Percentiles rank a stretch among this genome's conserved stretches.
These are phyloP conservation scores for Gomphus sp. DNA, from an alignment of 1,284 basidiomycete species.

Conservation along the genomic window DNA sequence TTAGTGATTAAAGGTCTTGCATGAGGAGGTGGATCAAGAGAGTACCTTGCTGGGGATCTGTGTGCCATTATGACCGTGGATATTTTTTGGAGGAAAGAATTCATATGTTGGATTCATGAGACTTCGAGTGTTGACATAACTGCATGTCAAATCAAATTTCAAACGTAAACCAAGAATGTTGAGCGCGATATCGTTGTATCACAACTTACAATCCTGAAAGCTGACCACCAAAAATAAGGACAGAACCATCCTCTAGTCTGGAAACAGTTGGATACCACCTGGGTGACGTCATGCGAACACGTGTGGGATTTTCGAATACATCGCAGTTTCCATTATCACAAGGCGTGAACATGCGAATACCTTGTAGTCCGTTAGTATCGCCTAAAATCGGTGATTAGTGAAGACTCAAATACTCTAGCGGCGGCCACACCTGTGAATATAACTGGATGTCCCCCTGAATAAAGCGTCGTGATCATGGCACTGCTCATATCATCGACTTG, in stretches of 20 bases:
- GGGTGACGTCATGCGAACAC: constrained; percentile 61
- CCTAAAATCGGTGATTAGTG: not conserved
- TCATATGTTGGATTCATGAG: constrained; percentile 25
- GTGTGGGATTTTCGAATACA: constrained; percentile 59
- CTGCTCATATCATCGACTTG: no score
- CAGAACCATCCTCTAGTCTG: constrained; percentile 66
- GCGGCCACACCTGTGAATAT: no score
- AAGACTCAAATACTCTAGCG: constrained; percentile 21
- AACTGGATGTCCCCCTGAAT: no score
- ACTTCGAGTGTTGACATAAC: no score
- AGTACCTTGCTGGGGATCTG: constrained; percentile 18
- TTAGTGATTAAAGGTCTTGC: no score
- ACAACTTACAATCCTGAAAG: no score
- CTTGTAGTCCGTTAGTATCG: constrained; percentile 64
- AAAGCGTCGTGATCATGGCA: no score
- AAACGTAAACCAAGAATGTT: no score
- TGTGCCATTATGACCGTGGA: constrained; percentile 23
- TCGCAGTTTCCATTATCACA: constrained; percentile 48
- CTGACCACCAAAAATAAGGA: constrained; percentile 76
- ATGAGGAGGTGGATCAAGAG: no score
- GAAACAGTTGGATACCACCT: constrained; percentile 72
- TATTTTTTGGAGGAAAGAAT: constrained; percentile 26
- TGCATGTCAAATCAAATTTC: no score
- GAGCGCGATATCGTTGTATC: no score
- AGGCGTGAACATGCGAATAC: constrained; percentile 63